Conservation (phyloP, 2,329 filamentous ascomycete species). For the Orbilia quercus region DNA sequence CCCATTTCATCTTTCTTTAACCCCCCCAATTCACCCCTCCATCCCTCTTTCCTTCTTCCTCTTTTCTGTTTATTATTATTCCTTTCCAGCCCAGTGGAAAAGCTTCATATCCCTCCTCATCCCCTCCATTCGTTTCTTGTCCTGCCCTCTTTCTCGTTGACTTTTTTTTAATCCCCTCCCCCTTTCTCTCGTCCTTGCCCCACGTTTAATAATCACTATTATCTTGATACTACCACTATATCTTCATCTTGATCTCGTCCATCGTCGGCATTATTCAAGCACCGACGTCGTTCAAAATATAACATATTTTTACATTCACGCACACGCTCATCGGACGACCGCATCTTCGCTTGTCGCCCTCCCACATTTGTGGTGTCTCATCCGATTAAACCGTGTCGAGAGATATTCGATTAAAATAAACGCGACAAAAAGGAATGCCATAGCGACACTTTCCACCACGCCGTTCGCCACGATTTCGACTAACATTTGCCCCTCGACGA, state of each 20-base stretch:
- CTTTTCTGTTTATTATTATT: slow-evolving; percentile 61
- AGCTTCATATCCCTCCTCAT: slow-evolving; percentile 59
- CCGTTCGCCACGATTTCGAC: slow-evolving; percentile 20
- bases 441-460: slow-evolving; percentile 47
- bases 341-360: slow-evolving; percentile 51
- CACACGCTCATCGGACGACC: slow-evolving; percentile 37
- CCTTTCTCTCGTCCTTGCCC: slow-evolving; percentile 61
- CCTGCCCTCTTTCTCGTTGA: slow-evolving; percentile 54
- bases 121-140: slow-evolving; percentile 58
- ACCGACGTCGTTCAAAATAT: slow-evolving; percentile 57
- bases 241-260: slow-evolving; percentile 35
- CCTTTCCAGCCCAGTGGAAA: slow-evolving; percentile 58
- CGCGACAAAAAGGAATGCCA: slow-evolving; percentile 57
- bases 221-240: slow-evolving; percentile 60
- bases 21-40: slow-evolving; percentile 61
- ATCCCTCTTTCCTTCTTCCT: slow-evolving; percentile 60
- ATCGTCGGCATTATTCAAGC: slow-evolving; percentile 59
- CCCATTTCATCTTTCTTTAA: slow-evolving; percentile 60
- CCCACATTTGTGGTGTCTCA: slow-evolving; percentile 41
- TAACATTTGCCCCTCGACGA: slow-evolving; percentile 56
- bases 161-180: slow-evolving; percentile 61
- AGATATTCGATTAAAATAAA: slow-evolving; percentile 62
- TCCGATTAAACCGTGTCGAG: slow-evolving; percentile 59
- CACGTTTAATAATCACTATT: slow-evolving; percentile 61
- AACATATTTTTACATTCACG: too few relatives aligned